Base-by-base conservation (phyloP, 2,329 filamentous ascomycete species). In the Didymella arachidicola region DNA sequence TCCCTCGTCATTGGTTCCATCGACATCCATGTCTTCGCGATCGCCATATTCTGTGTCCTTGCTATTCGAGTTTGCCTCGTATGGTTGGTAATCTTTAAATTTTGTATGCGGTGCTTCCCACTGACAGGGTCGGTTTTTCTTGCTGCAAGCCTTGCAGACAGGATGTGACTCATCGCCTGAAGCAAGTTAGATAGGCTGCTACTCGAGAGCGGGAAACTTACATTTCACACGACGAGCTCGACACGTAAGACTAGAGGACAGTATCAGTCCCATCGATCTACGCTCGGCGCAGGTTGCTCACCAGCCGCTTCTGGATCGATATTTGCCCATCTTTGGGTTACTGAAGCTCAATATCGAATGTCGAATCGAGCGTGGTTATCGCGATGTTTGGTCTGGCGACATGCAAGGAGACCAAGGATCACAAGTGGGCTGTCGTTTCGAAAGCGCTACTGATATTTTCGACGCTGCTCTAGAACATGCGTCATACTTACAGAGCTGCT, bases 201-300 rank as follows among this genome's bases (percentile, higher is more conserved):
- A 6, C 29, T 29, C 6, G 18, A 38, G 26, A 3, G 29, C 8
- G 22, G 19, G 11, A 26, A 54, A 59, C 68, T 56, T 34, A 71
- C 72, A 74, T 49, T 74, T 73, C 16, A 74, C 72, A 34, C 72
- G 71, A 38, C 72, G 71, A 22, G 65, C 59, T 55, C 72, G 63
- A 55, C 72, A 74, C 14, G 71, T 73, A 36, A 71, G 56, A 52
- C 72, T 74, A 19, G 46, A 32, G 22, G 39, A 11, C 25, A 18
- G 41, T 59, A 65, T 48, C 39, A 49, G 44, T 32, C 27, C 48
- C 25, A 19, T 50, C 18, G 34, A 29, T 19, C 11, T 48, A 18
- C 30, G 19, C 26, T 16, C 39, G 36, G 19, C 16, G n/a, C n/a
- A 18, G 29, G 39, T 25, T 44, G 67, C 70, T 65, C 34, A 74